Evolutionary conservation across 2,329 filamentous ascomycete genomes (phyloP).

Genomic region (Trichophyton verrucosum): DNA sequence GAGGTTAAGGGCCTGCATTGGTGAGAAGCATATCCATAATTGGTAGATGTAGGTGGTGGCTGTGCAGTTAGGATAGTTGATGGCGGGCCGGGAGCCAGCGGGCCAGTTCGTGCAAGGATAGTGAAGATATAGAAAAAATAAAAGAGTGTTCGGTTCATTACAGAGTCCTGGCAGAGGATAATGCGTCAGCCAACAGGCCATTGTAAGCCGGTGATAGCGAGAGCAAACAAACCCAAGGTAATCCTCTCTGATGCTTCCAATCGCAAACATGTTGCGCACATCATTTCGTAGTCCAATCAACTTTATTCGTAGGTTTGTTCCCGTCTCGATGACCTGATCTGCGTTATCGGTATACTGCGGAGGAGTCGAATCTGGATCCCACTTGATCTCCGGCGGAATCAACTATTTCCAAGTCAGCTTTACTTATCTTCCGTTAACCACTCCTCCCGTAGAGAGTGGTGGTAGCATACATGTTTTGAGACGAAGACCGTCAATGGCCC

Average conservation of each 20-base stretch:
- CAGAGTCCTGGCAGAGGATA: constrained; percentile 6
- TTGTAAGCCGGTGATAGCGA: neutral
- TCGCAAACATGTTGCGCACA: constrained; percentile 89
- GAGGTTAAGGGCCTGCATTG: neutral
- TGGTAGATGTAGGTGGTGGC: too few relatives aligned
- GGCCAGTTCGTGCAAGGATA: neutral
- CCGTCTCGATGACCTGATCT: constrained; percentile 85
- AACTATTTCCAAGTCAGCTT: constrained; percentile 43
- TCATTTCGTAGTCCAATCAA: constrained; percentile 89
- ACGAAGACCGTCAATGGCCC: constrained; percentile 40
- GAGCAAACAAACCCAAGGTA: constrained; percentile 33
- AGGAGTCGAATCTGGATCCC: constrained; percentile 90
- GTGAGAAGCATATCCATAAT: too few relatives aligned
- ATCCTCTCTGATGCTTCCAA: constrained; percentile 86
- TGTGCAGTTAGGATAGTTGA: too few relatives aligned
- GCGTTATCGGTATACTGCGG: constrained; percentile 93
- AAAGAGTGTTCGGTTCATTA: constrained; percentile 1
- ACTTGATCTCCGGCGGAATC: constrained; percentile 85
- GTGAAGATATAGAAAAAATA: neutral
- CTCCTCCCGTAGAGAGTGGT: constrained; percentile 6
- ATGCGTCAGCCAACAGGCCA: constrained; percentile 3
- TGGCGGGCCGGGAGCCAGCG: neutral
- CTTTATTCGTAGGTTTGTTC: constrained; percentile 85
- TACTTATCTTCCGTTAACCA: neutral
- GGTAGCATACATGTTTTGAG: constrained; percentile 54